phyloP scores from a whole-genome alignment of 805 yeast genomes.

The Pichia thaimueangensis region DNA sequence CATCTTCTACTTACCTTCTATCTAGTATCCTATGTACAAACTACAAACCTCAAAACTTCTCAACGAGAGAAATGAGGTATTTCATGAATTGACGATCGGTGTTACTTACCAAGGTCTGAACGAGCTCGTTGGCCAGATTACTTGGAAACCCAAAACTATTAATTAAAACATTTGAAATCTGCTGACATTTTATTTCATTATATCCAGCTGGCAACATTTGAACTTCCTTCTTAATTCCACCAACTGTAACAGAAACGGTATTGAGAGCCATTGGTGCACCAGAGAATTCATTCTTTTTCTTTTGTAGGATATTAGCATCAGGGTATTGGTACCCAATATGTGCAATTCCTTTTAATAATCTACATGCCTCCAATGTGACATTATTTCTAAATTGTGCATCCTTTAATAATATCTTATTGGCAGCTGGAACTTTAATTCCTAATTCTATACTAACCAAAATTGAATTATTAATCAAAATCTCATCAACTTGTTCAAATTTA shows the following conservation, averaged over 20 bases:
- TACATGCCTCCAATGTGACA: conserved; percentile 62
- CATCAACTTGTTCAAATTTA: conserved; percentile 59
- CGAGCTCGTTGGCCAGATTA: conserved; percentile 54
- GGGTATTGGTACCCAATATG: conserved; percentile 30
- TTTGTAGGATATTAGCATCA: conserved; percentile 22
- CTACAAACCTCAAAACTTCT: conserved; percentile 8
- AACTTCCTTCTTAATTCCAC: conserved; percentile 31
- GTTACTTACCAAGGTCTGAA: conserved; percentile 47
- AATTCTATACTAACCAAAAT: conserved; percentile 68
- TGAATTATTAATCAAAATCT: conserved; percentile 59
- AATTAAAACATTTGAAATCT: conserved; percentile 32
- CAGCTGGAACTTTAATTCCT: conserved; percentile 60
- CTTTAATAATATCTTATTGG: conserved; percentile 37
- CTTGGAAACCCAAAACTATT: conserved; percentile 58
- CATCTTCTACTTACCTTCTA: too few species aligned
- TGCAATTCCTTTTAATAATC: conserved; percentile 57
- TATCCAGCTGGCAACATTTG: conserved; percentile 26
- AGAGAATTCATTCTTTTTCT: conserved; percentile 10
- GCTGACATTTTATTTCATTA: conserved; percentile 28
- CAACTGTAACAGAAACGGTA: neutral
- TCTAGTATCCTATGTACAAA: too few species aligned
- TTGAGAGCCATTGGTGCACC: too few species aligned
- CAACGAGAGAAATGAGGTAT: conserved; percentile 42
- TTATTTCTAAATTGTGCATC: conserved; percentile 77
- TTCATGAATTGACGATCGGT: conserved; percentile 65